phyloP scores from a whole-genome alignment of 208 protist genomes.

The Wallacemonas sp. region DNA sequence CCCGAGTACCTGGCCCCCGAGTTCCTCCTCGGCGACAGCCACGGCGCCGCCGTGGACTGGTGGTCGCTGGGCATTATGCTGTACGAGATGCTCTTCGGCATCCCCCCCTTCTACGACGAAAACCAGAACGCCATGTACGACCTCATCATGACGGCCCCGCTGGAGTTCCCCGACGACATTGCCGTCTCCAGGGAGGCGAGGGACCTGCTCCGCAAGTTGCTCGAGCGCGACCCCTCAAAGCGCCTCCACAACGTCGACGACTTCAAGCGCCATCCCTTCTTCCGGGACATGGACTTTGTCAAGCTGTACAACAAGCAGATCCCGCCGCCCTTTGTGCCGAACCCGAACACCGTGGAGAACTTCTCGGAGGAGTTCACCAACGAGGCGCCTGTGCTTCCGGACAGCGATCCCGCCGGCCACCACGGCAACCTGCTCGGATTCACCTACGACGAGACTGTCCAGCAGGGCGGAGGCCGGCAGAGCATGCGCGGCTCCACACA shows the following conservation, averaged over 20 bases:
- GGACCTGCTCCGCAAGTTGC: constrained; percentile 74
- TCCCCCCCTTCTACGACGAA: constrained; percentile 94
- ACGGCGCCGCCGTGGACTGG: constrained; percentile 97
- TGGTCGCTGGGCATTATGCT: constrained; percentile 97
- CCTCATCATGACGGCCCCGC: constrained; percentile 63
- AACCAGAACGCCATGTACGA: constrained; percentile 88
- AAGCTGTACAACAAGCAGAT: constrained; percentile 64
- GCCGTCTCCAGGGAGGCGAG: constrained; percentile 43
- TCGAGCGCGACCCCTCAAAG: constrained; percentile 77
- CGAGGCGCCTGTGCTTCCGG: constrained; percentile 33
- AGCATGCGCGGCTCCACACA: constrained; percentile 10
- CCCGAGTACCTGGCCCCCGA: constrained; percentile 94
- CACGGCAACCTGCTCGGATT: constrained; percentile 61
- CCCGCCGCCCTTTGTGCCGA: constrained; percentile 68
- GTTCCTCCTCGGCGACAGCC: constrained; percentile 85
- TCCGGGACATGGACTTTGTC: constrained; percentile 69
- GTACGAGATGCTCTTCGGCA: constrained; percentile 96
- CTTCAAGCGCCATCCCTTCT: constrained; percentile 86
- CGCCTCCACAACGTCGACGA: constrained; percentile 82
- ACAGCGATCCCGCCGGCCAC: constrained; percentile 30
- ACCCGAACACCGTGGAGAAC: constrained; percentile 71
- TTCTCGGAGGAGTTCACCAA: constrained; percentile 81
- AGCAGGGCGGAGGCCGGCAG: background rate
- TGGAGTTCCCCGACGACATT: constrained; percentile 65
- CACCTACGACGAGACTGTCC: constrained; percentile 52